Evolutionary conservation across 352 stramenopile species (phyloP).

Genomic region (Phytopythium helicoides): DNA sequence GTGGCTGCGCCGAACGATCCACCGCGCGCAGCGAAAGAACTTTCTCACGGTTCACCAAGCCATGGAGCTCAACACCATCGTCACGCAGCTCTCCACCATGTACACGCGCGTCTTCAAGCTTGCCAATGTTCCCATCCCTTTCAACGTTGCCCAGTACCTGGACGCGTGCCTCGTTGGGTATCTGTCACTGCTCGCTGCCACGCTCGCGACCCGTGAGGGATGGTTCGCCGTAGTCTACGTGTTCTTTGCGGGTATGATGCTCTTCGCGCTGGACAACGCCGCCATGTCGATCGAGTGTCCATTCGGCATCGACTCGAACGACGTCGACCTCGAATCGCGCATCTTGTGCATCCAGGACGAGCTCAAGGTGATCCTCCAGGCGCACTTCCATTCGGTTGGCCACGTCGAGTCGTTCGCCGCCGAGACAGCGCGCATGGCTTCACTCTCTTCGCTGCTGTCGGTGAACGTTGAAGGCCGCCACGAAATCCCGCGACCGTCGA

Average conservation of each 20-base stretch:
- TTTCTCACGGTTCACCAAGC: slow-evolving; percentile 42
- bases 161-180: slow-evolving; percentile 39
- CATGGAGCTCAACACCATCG: slow-evolving; percentile 44
- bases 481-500: slow-evolving; percentile 21
- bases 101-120: slow-evolving; percentile 52
- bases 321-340: slow-evolving; percentile 38
- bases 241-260: slow-evolving; percentile 32
- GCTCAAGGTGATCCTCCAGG: slow-evolving; percentile 48
- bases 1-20: slow-evolving; percentile 48
- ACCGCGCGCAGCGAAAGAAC: slow-evolving; percentile 30
- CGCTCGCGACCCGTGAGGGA: slow-evolving; percentile 13
- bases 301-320: slow-evolving; percentile 32
- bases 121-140: slow-evolving; percentile 44
- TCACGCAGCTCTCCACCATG: slow-evolving; percentile 46
- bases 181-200: slow-evolving; percentile 32
- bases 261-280: slow-evolving; percentile 50
- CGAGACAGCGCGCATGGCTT: slow-evolving; percentile 41
- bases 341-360: slow-evolving; percentile 54
- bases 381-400: slow-evolving; percentile 46
- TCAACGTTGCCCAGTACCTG: slow-evolving; percentile 44
- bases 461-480: slow-evolving; percentile 28
- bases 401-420: slow-evolving; percentile 34
- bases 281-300: slow-evolving; percentile 51
- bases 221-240: slow-evolving; percentile 29
- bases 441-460: slow-evolving; percentile 40